Evolutionary conservation across 2,329 filamentous ascomycete genomes (phyloP).

Genomic region (Ceratocystis harringtonii): DNA sequence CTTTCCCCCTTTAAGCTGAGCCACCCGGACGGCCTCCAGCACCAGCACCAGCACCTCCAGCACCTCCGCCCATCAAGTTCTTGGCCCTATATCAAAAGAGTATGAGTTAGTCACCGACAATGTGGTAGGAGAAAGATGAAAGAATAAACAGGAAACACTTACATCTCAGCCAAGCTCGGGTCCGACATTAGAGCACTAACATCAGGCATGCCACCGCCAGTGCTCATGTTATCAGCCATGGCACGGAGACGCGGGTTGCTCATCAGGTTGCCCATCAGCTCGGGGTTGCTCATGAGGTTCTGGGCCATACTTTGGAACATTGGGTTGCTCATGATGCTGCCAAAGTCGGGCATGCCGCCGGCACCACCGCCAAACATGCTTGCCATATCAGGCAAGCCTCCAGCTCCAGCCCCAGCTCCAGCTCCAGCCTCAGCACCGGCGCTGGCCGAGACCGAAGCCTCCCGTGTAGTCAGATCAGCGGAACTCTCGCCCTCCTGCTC

Average conservation of each 20-base stretch:
- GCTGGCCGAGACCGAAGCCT: constrained; percentile 20
- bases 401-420: constrained; percentile 23
- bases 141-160: constrained; percentile 30
- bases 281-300: constrained; percentile 92
- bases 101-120: constrained; percentile 6
- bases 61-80: constrained; percentile 32
- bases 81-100: constrained; percentile 26
- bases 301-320: constrained; percentile 98
- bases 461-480: constrained; percentile 18
- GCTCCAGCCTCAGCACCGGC: constrained; percentile 22
- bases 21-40: constrained; percentile 21
- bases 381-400: constrained; percentile 59
- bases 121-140: not conserved
- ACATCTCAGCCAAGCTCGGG: constrained; percentile 85
- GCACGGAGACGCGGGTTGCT: constrained; percentile 76
- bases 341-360: constrained; percentile 77
- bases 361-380: constrained; percentile 58
- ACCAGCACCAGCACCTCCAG: constrained; percentile 22
- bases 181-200: constrained; percentile 77
- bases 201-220: constrained; percentile 73
- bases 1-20: constrained; percentile 5
- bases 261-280: constrained; percentile 84
- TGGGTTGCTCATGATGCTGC: constrained; percentile 85
- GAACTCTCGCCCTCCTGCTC: constrained; percentile 50
- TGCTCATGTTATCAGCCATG: constrained; percentile 68